Evolutionary conservation across 2,329 filamentous ascomycete species (phyloP), one percentile per base, ranked within the genome.

Genomic region (Colletotrichum truncatum): DNA sequence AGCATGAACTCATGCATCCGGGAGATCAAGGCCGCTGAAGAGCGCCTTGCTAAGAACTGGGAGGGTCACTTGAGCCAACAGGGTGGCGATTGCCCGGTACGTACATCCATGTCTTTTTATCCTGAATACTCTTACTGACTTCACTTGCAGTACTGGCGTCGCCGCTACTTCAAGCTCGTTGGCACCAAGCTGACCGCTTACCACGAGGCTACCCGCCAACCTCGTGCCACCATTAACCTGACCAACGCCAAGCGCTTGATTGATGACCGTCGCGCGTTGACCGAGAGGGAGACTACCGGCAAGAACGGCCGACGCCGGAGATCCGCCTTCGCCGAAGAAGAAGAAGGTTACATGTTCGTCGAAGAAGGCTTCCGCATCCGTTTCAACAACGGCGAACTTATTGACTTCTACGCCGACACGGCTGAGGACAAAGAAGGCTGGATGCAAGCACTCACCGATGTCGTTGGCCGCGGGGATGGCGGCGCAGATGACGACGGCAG

Each of bases 321-420:
- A 77, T 98, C 94, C 32, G 96, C 93, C 10, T 99, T 99, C 77
- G 94, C 95, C 2, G 96, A 98, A 78, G 96, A 99, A 70, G 96
- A 99, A 80, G 96, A 99, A 76, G 96, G 96, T 41, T 99, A 99
- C 83, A 97, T 98, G 92, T 99, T 99, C 77, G 95, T 99, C 56
- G 96, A 99, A 78, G 96, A 99, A 77, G 96, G 96, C 3, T 99
- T 99, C 90, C 93, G 96, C 39, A 97, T 99, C 76, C 93, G 95
- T 63, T 99, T 99, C 80, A 97, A 93, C 76, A 99, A 99, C 74
- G 96, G 96, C 67, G 96, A 99, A 80, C 90, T 97, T 68, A 99
- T 99, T 75, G 95, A 98, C 82, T 98, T 98, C 77, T 98, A 99
- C 75, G 96, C 95, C 74, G 95, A 98, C 78, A 94, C 89, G 30